Base-by-base conservation (phyloP, 2,329 filamentous ascomycete genomes). In the Mycogone perniciosa region DNA sequence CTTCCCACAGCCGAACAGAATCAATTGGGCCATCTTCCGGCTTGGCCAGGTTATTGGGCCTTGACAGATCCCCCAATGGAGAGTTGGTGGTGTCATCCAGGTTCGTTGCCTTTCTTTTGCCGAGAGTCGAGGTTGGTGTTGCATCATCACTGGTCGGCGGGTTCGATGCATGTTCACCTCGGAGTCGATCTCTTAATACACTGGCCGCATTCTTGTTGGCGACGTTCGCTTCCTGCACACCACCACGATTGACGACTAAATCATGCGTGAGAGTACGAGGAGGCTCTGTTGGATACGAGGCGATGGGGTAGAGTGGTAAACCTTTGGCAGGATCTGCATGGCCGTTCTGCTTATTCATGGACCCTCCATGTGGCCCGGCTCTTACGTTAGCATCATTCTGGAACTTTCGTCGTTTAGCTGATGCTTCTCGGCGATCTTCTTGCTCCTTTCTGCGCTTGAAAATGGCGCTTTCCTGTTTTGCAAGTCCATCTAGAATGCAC, bases 201-300 rank as follows among this genome's bases (percentile, higher is more conserved):
- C 89, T 91, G 31, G 93, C 93, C 27, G 93, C 93, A 62, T 89
- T 96, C 71, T 95, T 96, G 72, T 99, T 99, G 49, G 90, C 89
- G 49, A 82, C 73, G 56, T 89, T 92, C 31, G 88, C 82, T 61
- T 85, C 84, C 51, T 81, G 76, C 33, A 81, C 72, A 29, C 76
- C 74, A 29, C 78, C 80, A 52, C 86, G 81, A 63, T 92, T 92
- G 54, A 93, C 84, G 6, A 96, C 81, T 80, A 95, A 89, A 58
- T 91, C 90, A 64, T 96, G 88, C 6, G 90, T 95, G 54, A 95
- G 73, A 31, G 78, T 73, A 47, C 76, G 74, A 3, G 80, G 62
- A 13, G 71, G 62, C 60, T 79, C 79, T 55, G 73, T 76, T 30
- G 80, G 72, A 62, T 75, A 82, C 57, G 67, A 80, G 56, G 68